These are phyloP conservation scores for Periconia macrospinosa DNA, from an alignment of 2,329 filamentous ascomycete genomes.

Conservation along the genomic window DNA sequence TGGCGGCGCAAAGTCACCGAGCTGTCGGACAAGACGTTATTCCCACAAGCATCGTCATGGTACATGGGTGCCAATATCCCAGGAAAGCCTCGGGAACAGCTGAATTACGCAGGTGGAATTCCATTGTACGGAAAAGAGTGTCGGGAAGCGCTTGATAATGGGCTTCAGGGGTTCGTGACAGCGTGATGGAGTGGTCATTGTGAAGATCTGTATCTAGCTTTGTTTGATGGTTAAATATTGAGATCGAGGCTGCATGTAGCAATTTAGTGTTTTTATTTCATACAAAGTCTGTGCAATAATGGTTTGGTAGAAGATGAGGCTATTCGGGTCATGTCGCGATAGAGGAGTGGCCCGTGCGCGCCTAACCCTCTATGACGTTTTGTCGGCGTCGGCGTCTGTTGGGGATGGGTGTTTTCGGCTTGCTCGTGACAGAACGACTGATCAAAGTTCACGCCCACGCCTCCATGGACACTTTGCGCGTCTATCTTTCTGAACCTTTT, in stretches of 20 bases:
- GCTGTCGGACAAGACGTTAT: slow-evolving; percentile 45
- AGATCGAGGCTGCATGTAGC: not conserved
- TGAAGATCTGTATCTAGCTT: not conserved
- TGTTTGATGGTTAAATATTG: too few species aligned
- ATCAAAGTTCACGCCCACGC: slow-evolving; percentile 1
- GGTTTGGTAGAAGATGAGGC: not conserved
- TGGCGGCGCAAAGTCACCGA: slow-evolving; percentile 47
- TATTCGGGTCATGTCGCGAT: not conserved
- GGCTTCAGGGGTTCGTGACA: slow-evolving; percentile 38
- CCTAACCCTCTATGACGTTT: slow-evolving; percentile 9
- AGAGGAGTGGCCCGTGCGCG: not conserved
- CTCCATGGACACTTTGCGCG: slow-evolving; percentile 30
- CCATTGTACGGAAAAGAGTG: slow-evolving; percentile 45
- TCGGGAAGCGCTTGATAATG: slow-evolving; percentile 41
- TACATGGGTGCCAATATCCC: slow-evolving; percentile 52
- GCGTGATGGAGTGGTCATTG: slow-evolving; percentile 14
- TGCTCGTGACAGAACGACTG: slow-evolving; percentile 3
- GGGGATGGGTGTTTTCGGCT: slow-evolving; percentile 1
- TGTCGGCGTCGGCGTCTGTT: not conserved
- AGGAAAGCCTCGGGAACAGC: slow-evolving; percentile 49
- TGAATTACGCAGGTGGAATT: slow-evolving; percentile 49
- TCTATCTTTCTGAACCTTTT: slow-evolving; percentile 19
- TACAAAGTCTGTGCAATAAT: not conserved
- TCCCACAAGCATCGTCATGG: slow-evolving; percentile 46
- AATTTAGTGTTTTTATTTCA: not conserved